Percentiles rank a stretch among this genome's conserved stretches.
phyloP scores from a whole-genome alignment of 192 early-diverging fungal genomes.

The Kickxella alabastrina region DNA sequence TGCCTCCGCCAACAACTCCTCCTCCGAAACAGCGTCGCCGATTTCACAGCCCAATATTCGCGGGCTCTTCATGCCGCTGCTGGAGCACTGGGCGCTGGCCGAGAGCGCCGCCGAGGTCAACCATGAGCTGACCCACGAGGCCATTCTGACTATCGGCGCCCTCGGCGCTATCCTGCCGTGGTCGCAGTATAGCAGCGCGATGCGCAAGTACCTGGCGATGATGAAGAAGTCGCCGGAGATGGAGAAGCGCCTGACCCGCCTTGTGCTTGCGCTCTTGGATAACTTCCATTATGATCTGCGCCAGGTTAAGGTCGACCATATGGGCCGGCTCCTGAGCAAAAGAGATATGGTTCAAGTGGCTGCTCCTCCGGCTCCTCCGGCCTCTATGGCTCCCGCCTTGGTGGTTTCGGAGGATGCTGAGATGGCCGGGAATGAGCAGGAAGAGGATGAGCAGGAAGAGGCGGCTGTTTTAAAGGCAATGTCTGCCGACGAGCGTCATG shows the following conservation, averaged over 20 bases:
- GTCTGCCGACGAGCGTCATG: constrained; percentile 11
- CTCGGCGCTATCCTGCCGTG: constrained; percentile 72
- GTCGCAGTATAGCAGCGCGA: constrained; percentile 73
- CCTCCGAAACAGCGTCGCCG: constrained; percentile 15
- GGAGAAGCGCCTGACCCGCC: constrained; percentile 81
- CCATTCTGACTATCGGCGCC: constrained; percentile 69
- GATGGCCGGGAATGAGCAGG: constrained; percentile 12
- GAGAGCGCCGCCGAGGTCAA: constrained; percentile 57
- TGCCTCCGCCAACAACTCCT: background rate
- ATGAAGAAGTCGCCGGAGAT: constrained; percentile 62
- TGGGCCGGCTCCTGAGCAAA: constrained; percentile 21
- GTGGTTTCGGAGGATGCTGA: constrained; percentile 8
- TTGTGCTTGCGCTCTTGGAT: constrained; percentile 78
- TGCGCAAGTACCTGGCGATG: constrained; percentile 70
- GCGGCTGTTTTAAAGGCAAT: constrained; percentile 16
- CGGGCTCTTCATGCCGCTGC: constrained; percentile 68
- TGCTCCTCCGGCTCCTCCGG: constrained; percentile 14
- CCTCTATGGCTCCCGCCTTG: too few species aligned
- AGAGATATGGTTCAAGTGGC: too few species aligned
- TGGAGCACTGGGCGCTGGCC: constrained; percentile 86
- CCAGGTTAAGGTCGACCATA: constrained; percentile 52
- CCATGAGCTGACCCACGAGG: constrained; percentile 78
- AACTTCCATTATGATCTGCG: constrained; percentile 88
- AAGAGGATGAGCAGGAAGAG: constrained; percentile 34
- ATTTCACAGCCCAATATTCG: constrained; percentile 41